A percentile compares a stretch with the other conserved stretches of the same genome.
Conservation (phyloP, 192 early-diverging fungal species). For the Coemansia umbellata region DNA sequence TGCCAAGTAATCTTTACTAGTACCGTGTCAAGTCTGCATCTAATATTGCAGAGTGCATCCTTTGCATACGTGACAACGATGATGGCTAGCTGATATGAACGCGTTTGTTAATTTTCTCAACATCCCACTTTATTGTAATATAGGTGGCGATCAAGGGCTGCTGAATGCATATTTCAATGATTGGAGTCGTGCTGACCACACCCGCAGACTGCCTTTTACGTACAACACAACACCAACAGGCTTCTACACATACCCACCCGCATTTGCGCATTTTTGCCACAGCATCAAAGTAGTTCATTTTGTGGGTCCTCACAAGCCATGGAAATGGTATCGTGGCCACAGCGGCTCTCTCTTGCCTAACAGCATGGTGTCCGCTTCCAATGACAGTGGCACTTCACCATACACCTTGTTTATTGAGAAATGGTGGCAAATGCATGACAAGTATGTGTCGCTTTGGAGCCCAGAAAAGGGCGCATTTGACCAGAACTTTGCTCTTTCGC, state of each 20-base stretch:
- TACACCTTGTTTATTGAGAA: conserved; percentile 53
- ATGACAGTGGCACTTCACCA: conserved; percentile 10
- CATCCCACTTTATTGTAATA: too few species aligned
- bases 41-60: too few species aligned
- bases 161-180: conserved; percentile 78
- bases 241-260: conserved; percentile 65
- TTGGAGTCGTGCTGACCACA: conserved; percentile 65
- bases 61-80: too few species aligned
- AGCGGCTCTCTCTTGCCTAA: conserved; percentile 28
- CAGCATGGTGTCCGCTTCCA: too few species aligned
- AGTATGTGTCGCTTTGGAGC: conserved; percentile 35
- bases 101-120: too few species aligned
- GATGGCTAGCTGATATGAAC: too few species aligned
- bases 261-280: conserved; percentile 64
- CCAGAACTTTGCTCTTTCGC: conserved; percentile 10
- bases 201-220: conserved; percentile 75
- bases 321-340: conserved; percentile 49
- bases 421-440: conserved; percentile 72
- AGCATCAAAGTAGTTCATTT: conserved; percentile 82
- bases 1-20: background rate
- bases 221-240: conserved; percentile 60
- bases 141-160: conserved; percentile 90
- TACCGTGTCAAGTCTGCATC: too few species aligned
- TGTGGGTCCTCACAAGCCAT: conserved; percentile 83
- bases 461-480: conserved; percentile 16